Conservation (phyloP, 2,329 filamentous ascomycete genomes). For the Pseudogymnoascus sp. region DNA sequence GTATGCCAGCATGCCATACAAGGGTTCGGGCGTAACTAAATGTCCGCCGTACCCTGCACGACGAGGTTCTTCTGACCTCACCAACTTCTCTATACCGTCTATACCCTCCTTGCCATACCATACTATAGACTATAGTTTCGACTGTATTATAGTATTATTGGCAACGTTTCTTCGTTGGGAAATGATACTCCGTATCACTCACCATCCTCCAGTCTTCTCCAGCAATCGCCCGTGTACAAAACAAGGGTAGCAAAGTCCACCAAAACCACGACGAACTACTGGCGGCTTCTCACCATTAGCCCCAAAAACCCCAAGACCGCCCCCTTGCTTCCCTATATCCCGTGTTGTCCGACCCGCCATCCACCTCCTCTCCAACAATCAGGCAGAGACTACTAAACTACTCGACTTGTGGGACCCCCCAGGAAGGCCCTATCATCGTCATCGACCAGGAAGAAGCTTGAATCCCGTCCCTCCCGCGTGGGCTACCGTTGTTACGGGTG, state of each 20-base stretch:
- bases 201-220: neutral
- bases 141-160: neutral
- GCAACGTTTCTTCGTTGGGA: neutral
- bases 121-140: neutral
- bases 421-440: neutral
- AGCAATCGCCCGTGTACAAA: neutral
- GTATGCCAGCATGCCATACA: neutral
- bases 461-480: conserved; percentile 6
- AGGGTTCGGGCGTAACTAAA: neutral
- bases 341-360: neutral
- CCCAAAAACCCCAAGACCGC: neutral
- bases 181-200: neutral
- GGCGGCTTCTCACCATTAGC: neutral
- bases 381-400: neutral
- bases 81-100: too few relatives aligned
- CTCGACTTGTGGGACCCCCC: neutral
- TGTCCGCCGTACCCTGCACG: neutral
- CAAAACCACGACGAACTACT: neutral
- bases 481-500: conserved; percentile 7
- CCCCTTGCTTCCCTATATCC: conserved; percentile 5
- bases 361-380: neutral
- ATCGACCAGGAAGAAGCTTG: conserved; percentile 6
- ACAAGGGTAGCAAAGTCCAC: neutral
- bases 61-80: too few relatives aligned
- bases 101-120: neutral